Conservation (phyloP, 202 grass and related monocot genomes). For the Setaria viridis region DNA sequence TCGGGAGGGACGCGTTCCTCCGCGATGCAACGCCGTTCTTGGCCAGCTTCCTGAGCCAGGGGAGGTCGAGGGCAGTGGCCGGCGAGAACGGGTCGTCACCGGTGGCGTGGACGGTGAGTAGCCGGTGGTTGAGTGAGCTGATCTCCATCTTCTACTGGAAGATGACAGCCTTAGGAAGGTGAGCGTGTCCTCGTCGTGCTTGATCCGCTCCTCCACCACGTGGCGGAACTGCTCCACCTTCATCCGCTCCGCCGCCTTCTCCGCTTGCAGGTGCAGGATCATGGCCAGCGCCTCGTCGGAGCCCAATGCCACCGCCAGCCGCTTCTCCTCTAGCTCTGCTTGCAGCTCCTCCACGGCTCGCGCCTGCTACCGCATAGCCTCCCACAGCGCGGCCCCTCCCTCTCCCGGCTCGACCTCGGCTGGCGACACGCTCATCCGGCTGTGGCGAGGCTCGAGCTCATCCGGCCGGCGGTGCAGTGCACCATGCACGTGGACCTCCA, state of each 20-base stretch:
- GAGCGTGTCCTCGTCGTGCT: slow-evolving; percentile 63
- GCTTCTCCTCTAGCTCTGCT: slow-evolving; percentile 71
- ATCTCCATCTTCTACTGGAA: slow-evolving; percentile 76
- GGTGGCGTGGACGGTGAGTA: slow-evolving; percentile 46
- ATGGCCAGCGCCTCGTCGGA: slow-evolving; percentile 75
- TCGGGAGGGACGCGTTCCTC: slow-evolving; percentile 53
- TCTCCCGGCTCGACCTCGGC: slow-evolving; percentile 44
- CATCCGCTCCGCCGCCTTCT: slow-evolving; percentile 70
- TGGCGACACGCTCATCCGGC: slow-evolving; percentile 5
- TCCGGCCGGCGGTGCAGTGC: no score
- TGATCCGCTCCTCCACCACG: slow-evolving; percentile 71
- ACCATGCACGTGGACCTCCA: no score
- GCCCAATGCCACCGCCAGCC: slow-evolving; percentile 59
- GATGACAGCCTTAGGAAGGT: slow-evolving; percentile 65
- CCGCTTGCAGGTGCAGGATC: slow-evolving; percentile 70
- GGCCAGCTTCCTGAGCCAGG: slow-evolving; percentile 51
- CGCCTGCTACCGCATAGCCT: slow-evolving; percentile 58
- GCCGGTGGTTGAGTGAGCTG: slow-evolving; percentile 62
- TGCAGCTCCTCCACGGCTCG: slow-evolving; percentile 49
- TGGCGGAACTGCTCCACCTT: slow-evolving; percentile 66
- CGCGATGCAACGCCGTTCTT: slow-evolving; percentile 20
- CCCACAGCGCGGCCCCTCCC: slow-evolving; percentile 59
- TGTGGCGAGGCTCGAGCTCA: no score
- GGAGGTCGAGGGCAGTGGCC: slow-evolving; percentile 17
- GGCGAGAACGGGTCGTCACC: slow-evolving; percentile 9